Evolutionary conservation across 768 basidiomycete genomes (phyloP).

Genomic region (Mrakia frigida): DNA sequence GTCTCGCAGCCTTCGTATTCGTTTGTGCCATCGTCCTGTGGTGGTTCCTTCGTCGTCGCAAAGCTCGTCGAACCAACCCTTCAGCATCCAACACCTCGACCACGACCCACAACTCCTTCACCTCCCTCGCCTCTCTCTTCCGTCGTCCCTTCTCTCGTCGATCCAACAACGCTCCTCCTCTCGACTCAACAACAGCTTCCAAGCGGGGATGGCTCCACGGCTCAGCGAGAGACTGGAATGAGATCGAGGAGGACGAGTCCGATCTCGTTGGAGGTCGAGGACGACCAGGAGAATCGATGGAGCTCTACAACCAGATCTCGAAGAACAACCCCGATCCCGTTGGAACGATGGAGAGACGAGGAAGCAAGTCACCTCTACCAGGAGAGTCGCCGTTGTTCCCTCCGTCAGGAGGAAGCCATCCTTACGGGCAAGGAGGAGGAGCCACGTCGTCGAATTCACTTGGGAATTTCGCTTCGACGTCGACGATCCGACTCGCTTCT

Average conservation of each 20-base stretch:
- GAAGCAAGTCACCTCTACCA: neutral
- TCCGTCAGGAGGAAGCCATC: neutral
- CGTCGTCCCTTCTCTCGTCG: slow-evolving; percentile 3
- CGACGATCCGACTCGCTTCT: neutral
- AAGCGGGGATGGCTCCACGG: slow-evolving; percentile 20
- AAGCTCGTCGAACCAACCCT: neutral
- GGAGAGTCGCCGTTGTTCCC: neutral
- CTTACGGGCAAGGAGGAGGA: neutral
- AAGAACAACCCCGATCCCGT: neutral
- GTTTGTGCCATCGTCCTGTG: slow-evolving; percentile 8
- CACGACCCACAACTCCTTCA: slow-evolving; percentile 12
- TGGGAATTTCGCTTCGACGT: neutral
- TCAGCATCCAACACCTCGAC: neutral
- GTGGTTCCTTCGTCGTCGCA: slow-evolving; percentile 18
- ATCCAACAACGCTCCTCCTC: neutral
- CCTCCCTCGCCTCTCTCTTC: slow-evolving; percentile 18
- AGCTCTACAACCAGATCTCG: slow-evolving; percentile 4
- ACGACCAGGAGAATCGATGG: neutral
- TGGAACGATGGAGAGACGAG: neutral
- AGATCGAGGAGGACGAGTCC: slow-evolving; percentile 9
- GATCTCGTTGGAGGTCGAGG: slow-evolving; percentile 2
- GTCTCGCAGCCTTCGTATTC: neutral
- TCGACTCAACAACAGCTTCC: neutral
- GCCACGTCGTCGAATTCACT: neutral
- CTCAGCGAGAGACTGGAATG: neutral